Evolutionary conservation across 768 basidiomycete genomes (phyloP).

Genomic region (Tephrocybe sp.): DNA sequence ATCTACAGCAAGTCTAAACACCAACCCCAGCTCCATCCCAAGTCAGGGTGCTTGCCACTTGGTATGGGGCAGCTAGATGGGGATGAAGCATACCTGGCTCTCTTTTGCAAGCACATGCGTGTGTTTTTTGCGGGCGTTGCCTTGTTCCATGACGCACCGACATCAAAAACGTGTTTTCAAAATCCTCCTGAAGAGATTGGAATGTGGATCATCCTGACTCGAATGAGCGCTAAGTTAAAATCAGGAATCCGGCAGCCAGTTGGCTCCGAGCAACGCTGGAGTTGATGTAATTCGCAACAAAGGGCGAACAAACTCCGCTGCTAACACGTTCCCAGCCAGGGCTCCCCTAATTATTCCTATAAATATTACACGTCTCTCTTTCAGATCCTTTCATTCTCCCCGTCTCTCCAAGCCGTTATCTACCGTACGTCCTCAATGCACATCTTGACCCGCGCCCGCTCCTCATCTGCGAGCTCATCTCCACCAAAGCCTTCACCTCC

Average conservation of each 20-base stretch:
- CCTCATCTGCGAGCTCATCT: slow-evolving; percentile 5
- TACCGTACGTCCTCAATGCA: background rate
- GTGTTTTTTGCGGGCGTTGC: no score
- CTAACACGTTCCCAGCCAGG: slow-evolving; percentile 8
- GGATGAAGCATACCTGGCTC: no score
- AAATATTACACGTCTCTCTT: background rate
- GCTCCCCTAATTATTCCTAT: slow-evolving; percentile 1
- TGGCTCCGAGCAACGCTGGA: slow-evolving; percentile 10
- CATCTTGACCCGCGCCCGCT: slow-evolving; percentile 6
- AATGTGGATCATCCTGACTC: background rate
- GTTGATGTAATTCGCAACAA: slow-evolving; percentile 11
- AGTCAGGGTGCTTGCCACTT: no score
- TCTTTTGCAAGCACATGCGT: no score
- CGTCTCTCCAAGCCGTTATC: background rate
- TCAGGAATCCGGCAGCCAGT: background rate
- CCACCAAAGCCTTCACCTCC: slow-evolving; percentile 11
- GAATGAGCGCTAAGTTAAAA: background rate
- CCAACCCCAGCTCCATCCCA: no score
- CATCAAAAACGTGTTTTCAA: background rate
- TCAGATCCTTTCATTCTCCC: background rate
- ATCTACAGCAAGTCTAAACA: no score
- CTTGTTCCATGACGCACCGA: background rate
- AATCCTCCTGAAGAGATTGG: no score
- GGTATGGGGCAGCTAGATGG: no score
- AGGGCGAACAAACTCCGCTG: slow-evolving; percentile 14